These are phyloP conservation scores for Achlya hypogyna DNA, from an alignment of 352 stramenopile species.

Conservation along the genomic window DNA sequence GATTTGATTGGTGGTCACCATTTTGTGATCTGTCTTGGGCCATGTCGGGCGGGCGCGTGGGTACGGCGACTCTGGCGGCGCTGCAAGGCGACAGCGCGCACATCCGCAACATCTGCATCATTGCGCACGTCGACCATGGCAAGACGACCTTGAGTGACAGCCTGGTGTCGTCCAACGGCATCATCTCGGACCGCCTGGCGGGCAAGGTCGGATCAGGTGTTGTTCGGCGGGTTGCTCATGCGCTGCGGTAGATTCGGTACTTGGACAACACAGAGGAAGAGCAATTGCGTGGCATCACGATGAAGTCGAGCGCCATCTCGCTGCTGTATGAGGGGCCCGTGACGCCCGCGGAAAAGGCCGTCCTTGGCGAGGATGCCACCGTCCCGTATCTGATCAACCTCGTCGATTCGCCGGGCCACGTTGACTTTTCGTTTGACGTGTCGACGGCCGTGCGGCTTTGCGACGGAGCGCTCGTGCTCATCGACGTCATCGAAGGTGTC, in stretches of 20 bases:
- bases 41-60: not conserved
- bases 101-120: conserved; percentile 93
- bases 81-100: conserved; percentile 66
- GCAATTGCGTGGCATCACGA: conserved; percentile 95
- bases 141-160: conserved; percentile 91
- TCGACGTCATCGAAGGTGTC: conserved; percentile 95
- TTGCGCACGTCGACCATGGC: conserved; percentile 93
- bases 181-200: conserved; percentile 94
- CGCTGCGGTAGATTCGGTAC: conserved; percentile 73
- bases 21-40: not conserved
- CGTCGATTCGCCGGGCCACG: conserved; percentile 92
- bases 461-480: conserved; percentile 90
- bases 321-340: conserved; percentile 64
- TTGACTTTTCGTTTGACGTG: conserved; percentile 94
- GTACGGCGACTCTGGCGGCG: conserved; percentile 26
- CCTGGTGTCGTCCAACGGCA: conserved; percentile 93
- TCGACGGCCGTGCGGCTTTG: conserved; percentile 93
- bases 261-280: conserved; percentile 93
- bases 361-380: conserved; percentile 22
- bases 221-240: not conserved
- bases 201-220: conserved; percentile 55
- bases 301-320: conserved; percentile 94
- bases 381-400: conserved; percentile 90
- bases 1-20: not conserved
- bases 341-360: conserved; percentile 8